These are phyloP conservation scores for Avena atlantica DNA, from an alignment of 176 grass and related monocot species.

Conservation along the genomic window DNA sequence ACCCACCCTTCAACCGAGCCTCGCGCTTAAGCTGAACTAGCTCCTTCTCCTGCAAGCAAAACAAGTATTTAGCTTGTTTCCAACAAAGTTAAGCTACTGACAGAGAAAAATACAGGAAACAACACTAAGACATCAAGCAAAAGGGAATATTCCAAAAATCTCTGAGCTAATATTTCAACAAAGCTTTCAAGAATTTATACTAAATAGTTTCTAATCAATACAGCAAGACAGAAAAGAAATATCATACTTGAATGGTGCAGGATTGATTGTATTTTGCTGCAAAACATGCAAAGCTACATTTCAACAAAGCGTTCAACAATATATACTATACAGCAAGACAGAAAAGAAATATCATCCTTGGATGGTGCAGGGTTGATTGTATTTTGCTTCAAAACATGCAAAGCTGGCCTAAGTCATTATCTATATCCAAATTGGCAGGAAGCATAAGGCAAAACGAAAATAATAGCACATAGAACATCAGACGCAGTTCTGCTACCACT, in stretches of 20 bases:
- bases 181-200: not conserved
- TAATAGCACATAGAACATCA: not conserved
- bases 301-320: not conserved
- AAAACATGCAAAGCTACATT: not conserved
- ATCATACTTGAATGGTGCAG: not conserved
- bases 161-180: not conserved
- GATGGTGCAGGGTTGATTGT: not conserved
- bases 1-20: conserved; percentile 90
- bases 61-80: not conserved
- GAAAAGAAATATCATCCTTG: not conserved
- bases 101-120: not conserved
- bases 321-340: not conserved
- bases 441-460: too few relatives aligned
- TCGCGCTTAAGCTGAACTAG: conserved; percentile 89
- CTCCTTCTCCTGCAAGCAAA: conserved; percentile 69
- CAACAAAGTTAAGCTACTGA: not conserved
- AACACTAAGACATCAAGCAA: not conserved
- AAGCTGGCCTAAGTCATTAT: not conserved
- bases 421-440: too few relatives aligned
- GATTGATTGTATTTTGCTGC: not conserved
- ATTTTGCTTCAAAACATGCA: not conserved
- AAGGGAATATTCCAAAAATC: not conserved
- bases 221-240: not conserved
- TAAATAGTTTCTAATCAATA: not conserved
- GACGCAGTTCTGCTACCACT: not conserved